These are phyloP conservation scores for Scytalidium lignicola DNA, from an alignment of 2,329 filamentous ascomycete genomes.

Conservation along the genomic window DNA sequence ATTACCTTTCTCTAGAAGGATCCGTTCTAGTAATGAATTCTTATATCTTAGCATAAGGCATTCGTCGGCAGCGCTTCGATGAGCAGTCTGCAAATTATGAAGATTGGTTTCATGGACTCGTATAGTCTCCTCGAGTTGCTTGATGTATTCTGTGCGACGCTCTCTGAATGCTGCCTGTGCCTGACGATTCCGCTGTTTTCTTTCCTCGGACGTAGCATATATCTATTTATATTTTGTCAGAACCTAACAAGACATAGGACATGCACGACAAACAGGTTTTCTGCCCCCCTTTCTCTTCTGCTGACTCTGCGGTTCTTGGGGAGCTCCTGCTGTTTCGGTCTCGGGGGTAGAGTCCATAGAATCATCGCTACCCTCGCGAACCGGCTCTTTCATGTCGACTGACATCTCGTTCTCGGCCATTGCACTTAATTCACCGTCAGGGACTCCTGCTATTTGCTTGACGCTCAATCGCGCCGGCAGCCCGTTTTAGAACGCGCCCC, in stretches of 20 bases:
- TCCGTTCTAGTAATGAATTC: constrained; percentile 91
- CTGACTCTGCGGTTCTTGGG: constrained; percentile 44
- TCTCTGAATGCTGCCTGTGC: constrained; percentile 97
- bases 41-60: constrained; percentile 98
- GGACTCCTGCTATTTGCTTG: not conserved
- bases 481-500: not conserved
- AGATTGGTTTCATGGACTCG: constrained; percentile 94
- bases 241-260: not conserved
- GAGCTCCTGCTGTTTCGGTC: constrained; percentile 36
- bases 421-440: constrained; percentile 1
- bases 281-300: constrained; percentile 96
- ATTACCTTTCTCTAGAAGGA: constrained; percentile 89
- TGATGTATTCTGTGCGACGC: constrained; percentile 97
- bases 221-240: constrained; percentile 54
- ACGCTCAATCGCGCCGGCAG: not conserved
- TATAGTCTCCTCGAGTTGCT: constrained; percentile 96
- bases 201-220: constrained; percentile 96
- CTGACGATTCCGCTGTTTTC: constrained; percentile 95
- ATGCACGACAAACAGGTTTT: constrained; percentile 73
- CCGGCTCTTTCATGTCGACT: constrained; percentile 54
- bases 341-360: constrained; percentile 58
- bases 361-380: constrained; percentile 56
- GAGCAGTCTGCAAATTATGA: constrained; percentile 87
- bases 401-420: constrained; percentile 63
- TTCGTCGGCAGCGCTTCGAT: constrained; percentile 91